Base-by-base conservation (phyloP, 73 alveolate genomes). In the Symbiodinium natans region DNA sequence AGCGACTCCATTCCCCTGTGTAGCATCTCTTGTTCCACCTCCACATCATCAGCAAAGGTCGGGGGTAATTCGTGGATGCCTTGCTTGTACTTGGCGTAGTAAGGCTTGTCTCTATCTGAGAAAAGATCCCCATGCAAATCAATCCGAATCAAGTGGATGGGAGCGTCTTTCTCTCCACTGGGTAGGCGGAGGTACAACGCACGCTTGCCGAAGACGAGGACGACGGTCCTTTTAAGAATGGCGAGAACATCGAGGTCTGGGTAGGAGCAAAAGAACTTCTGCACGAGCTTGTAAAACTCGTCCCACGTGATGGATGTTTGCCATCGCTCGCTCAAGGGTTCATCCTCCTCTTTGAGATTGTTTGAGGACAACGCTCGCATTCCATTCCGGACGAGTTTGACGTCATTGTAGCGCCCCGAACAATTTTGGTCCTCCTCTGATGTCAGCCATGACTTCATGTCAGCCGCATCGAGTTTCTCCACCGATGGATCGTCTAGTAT, bases 121-220 rank as follows among this genome's bases (percentile, higher is more conserved):
- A 84, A 34, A 29, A 84, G 36, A n/a, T 84, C 93, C 48, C 9
- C n/a, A 48, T 46, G 80, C 42, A 84, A 2, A 17, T 42, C 52
- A 4, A 23, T 1, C 38, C 9, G 46, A 29, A 84, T 84, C 3
- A 68, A 73, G 48, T 43, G 93, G 17, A 84, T 46, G 11, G 33
- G 43, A 29, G 80, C 75, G 6, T 13, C 5, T 1, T 42, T 48
- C 1, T 46, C 29, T 19, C 42, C 77, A 42, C 80, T 29, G 6
- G 93, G 93, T 3, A 84, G 93, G 8, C 93, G 75, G 23, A 84
- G n/a, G 77, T 84, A 46, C 80, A 84, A 46, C 27, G 80, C 77
- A 3, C 31, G 48, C 21, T 6, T 17, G 80, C n/a, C n/a, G n/a
- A n/a, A 84, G 77, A 84, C 33, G 23, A 42, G 48, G 38, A 46